phyloP scores from a whole-genome alignment of 768 basidiomycete species.

The Boletus vermiculosoides region DNA sequence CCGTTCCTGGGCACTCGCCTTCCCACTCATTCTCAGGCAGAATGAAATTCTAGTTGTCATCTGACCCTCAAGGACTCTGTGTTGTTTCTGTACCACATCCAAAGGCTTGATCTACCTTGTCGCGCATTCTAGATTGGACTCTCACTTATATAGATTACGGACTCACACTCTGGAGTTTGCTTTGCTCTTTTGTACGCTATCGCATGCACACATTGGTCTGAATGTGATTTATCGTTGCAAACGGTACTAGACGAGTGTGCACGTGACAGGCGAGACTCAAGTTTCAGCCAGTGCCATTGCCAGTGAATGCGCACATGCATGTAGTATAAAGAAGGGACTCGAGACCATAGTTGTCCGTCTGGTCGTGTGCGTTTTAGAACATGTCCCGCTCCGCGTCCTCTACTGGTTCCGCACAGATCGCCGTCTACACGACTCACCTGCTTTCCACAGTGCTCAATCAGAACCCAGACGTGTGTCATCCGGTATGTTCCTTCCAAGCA shows the following conservation, averaged over 20 bases:
- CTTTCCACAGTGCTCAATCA: not conserved
- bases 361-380: not conserved
- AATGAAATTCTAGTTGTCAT: slow-evolving; percentile 19
- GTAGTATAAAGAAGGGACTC: too few species aligned
- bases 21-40: slow-evolving; percentile 27
- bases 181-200: slow-evolving; percentile 25
- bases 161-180: slow-evolving; percentile 25
- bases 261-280: slow-evolving; percentile 17
- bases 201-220: slow-evolving; percentile 7
- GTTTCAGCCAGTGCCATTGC: too few species aligned
- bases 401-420: slow-evolving; percentile 8
- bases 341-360: not conserved
- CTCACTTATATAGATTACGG: slow-evolving; percentile 31
- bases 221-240: slow-evolving; percentile 18
- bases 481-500: not conserved
- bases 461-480: slow-evolving; percentile 7
- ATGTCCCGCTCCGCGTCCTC: not conserved
- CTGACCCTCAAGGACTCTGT: not conserved
- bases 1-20: slow-evolving; percentile 14
- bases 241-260: not conserved
- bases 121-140: slow-evolving; percentile 23
- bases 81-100: slow-evolving; percentile 2
- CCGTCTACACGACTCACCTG: slow-evolving; percentile 10
- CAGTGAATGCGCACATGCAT: too few species aligned
- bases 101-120: slow-evolving; percentile 11